Conservation (phyloP, 345 rosid genomes). For the Aquilaria yunnanensis region DNA sequence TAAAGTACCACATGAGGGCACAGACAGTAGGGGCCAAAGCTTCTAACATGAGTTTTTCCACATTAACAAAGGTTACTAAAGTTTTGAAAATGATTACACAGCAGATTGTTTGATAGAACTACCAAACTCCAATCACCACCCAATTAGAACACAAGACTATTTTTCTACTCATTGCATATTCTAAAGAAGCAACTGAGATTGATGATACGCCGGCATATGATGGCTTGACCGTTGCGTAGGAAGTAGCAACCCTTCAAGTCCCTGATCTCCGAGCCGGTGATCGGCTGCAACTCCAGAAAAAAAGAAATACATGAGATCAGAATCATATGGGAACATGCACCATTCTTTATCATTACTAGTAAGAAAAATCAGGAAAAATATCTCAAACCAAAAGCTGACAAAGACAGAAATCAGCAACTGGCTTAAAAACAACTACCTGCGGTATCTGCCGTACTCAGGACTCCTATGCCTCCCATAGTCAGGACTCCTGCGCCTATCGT, state of each 20-base stretch:
- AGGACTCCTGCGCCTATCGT: conserved; percentile 44
- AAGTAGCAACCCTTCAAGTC: conserved; percentile 19
- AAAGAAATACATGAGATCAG: background rate
- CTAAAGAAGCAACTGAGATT: no score
- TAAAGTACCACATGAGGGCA: background rate
- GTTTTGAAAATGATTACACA: no score
- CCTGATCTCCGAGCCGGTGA: conserved; percentile 62
- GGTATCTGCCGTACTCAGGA: conserved; percentile 45
- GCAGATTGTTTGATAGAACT: no score
- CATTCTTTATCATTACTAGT: no score
- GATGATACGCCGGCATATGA: no score
- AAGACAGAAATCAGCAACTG: background rate
- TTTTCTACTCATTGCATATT: no score
- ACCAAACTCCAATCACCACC: no score
- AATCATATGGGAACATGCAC: background rate
- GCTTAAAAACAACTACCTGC: conserved; percentile 46
- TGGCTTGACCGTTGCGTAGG: no score
- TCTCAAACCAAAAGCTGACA: background rate
- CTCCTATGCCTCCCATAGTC: conserved; percentile 38
- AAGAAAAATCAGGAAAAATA: background rate
- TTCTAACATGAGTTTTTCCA: background rate
- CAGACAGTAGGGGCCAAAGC: background rate
- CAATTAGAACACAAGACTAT: no score
- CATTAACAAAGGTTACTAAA: background rate
- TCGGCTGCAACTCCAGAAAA: conserved; percentile 33